Percentiles rank a stretch among this genome's conserved stretches.
Evolutionary conservation across 768 basidiomycete species (phyloP).

Genomic region (Sporobolomyces phaffii): DNA sequence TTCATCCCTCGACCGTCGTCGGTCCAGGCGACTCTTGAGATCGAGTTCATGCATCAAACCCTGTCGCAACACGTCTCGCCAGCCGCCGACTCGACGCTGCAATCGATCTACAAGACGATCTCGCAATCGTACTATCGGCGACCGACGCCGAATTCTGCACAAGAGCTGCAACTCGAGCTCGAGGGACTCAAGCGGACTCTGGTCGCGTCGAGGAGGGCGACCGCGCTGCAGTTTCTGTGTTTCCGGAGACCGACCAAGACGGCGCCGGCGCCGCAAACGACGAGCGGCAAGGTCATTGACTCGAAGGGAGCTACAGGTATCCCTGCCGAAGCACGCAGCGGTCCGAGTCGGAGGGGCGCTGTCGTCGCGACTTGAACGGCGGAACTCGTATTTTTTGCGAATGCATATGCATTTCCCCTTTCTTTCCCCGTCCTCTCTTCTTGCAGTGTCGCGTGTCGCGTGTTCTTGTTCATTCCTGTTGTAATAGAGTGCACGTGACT

Average conservation of each 20-base stretch:
- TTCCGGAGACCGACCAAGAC: constrained; percentile 28
- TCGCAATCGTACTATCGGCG: constrained; percentile 83
- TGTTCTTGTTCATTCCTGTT: not conserved
- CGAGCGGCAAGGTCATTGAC: constrained; percentile 9
- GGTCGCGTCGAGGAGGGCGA: constrained; percentile 78
- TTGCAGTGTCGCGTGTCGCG: no score
- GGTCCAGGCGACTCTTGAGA: constrained; percentile 86
- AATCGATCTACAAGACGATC: constrained; percentile 88
- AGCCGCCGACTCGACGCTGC: constrained; percentile 71
- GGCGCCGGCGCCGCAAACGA: not conserved
- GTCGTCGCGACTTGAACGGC: constrained; percentile 2
- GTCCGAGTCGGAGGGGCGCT: constrained; percentile 12
- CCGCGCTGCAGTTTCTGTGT: constrained; percentile 89
- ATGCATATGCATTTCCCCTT: no score
- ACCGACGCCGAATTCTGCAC: constrained; percentile 59
- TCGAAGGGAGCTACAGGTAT: not conserved
- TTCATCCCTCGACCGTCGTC: not conserved
- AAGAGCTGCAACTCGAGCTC: constrained; percentile 76
- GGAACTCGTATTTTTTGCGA: no score
- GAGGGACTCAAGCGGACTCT: constrained; percentile 87
- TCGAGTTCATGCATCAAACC: constrained; percentile 98
- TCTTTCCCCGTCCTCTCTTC: not conserved
- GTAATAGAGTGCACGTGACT: not conserved
- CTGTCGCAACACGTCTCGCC: constrained; percentile 79
- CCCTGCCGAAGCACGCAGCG: not conserved